Conservation (phyloP, 257 asterid genomes). For the Misopates orontium region DNA sequence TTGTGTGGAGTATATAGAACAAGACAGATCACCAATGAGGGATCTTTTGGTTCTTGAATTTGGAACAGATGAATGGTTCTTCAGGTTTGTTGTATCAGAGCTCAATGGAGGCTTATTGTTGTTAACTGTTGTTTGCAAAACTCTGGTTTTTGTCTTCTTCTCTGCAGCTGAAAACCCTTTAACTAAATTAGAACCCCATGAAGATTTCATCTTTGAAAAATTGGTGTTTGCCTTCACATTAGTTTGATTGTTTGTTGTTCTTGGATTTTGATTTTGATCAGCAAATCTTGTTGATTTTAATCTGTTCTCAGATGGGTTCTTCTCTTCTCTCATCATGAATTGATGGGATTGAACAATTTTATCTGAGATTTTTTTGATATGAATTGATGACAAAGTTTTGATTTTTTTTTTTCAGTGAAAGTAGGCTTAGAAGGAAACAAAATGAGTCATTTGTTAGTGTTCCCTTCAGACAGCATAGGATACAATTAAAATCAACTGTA, state of each 20-base stretch:
- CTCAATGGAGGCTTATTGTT: constrained; percentile 50
- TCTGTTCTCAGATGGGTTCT: constrained; percentile 47
- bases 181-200: constrained; percentile 87
- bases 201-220: constrained; percentile 64
- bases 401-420: too few species aligned
- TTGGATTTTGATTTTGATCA: constrained; percentile 69
- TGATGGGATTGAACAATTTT: constrained; percentile 1
- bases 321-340: constrained; percentile 64
- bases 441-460: too few species aligned
- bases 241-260: constrained; percentile 25
- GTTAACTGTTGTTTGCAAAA: constrained; percentile 49
- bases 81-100: constrained; percentile 43
- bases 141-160: constrained; percentile 60
- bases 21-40: constrained; percentile 73
- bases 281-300: constrained; percentile 56
- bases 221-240: constrained; percentile 54
- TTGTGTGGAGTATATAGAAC: constrained; percentile 60
- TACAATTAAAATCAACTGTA: too few species aligned
- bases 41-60: constrained; percentile 77
- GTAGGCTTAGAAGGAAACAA: too few species aligned
- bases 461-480: too few species aligned
- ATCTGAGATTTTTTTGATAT: too few species aligned
- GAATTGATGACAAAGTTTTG: background rate
- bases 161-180: constrained; percentile 82
- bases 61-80: constrained; percentile 33